Evolutionary conservation across 148 eudicot genomes (phyloP).

Genomic region (Rhododendron griersonianum): DNA sequence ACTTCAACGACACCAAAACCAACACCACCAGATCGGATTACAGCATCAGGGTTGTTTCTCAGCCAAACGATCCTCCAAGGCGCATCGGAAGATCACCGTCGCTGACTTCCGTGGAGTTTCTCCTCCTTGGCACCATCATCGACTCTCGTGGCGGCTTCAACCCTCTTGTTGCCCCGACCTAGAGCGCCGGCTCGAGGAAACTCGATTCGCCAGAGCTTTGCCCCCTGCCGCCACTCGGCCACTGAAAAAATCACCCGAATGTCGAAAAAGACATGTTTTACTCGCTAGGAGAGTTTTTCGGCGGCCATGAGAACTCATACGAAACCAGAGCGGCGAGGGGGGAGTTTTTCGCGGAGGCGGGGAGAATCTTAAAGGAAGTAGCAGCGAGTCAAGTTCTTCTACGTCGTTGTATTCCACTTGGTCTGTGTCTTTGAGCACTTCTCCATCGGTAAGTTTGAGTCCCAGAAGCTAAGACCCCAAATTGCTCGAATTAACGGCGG

Average conservation of each 20-base stretch:
- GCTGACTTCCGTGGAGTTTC: not conserved
- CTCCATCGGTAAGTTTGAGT: slow-evolving; percentile 62
- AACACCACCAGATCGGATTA: not conserved
- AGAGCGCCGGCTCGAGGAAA: not conserved
- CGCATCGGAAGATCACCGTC: not conserved
- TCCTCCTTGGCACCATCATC: not conserved
- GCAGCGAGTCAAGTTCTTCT: slow-evolving; percentile 29
- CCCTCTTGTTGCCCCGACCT: not conserved
- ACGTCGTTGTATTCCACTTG: slow-evolving; percentile 31
- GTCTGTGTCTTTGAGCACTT: slow-evolving; percentile 64
- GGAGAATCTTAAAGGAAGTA: slow-evolving; percentile 26
- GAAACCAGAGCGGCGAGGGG: slow-evolving; percentile 48
- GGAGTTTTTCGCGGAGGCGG: not conserved
- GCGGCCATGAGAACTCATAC: not conserved
- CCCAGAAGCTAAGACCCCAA: slow-evolving; percentile 53
- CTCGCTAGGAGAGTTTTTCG: not conserved
- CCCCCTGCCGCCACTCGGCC: not conserved
- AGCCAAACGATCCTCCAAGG: not conserved
- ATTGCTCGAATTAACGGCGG: slow-evolving; percentile 56
- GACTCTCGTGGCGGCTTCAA: not conserved
- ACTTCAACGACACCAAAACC: not conserved
- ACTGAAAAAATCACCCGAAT: not conserved
- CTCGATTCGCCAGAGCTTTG: not conserved
- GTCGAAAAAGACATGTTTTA: not conserved
- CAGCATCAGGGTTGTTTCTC: not conserved